Evolutionary conservation across 192 early-diverging fungal genomes (phyloP).

Genomic region (Haplosporangium gracile): DNA sequence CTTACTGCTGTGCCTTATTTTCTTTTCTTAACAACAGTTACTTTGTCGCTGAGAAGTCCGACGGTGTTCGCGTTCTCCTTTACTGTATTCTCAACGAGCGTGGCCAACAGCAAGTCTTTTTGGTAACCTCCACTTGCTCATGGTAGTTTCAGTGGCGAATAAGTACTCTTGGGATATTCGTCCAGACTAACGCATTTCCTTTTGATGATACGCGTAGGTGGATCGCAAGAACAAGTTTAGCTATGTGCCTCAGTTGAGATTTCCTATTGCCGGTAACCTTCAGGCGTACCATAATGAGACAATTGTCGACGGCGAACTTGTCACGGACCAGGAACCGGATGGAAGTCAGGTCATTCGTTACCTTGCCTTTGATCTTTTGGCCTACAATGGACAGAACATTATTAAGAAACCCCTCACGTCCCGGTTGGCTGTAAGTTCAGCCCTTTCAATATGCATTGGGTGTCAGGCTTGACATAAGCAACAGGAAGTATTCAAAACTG

Average conservation of each 20-base stretch:
- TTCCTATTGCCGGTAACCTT: slow-evolving; percentile 68
- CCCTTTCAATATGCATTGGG: neutral
- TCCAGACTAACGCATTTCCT: neutral
- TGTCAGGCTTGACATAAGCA: neutral
- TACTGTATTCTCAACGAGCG: slow-evolving; percentile 49
- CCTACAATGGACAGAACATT: slow-evolving; percentile 66
- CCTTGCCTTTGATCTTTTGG: slow-evolving; percentile 83
- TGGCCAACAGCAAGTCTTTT: slow-evolving; percentile 63
- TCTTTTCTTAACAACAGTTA: slow-evolving; percentile 59
- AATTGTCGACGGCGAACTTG: slow-evolving; percentile 93
- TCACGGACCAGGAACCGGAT: slow-evolving; percentile 77
- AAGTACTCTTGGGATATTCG: neutral
- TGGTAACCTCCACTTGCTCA: slow-evolving; percentile 55
- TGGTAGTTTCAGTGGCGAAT: neutral
- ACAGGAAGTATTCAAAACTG: neutral
- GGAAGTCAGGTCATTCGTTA: slow-evolving; percentile 63
- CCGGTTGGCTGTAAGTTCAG: slow-evolving; percentile 76
- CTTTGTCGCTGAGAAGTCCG: slow-evolving; percentile 88
- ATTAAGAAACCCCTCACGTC: slow-evolving; percentile 70
- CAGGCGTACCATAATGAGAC: slow-evolving; percentile 73
- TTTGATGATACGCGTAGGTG: slow-evolving; percentile 58
- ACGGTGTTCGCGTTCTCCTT: slow-evolving; percentile 79
- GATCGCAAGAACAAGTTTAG: slow-evolving; percentile 93
- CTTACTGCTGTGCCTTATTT: neutral
- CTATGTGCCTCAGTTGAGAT: slow-evolving; percentile 66